Evolutionary conservation across 305 asterid species (phyloP), one percentile per base, ranked within the genome.

Genomic region (Solanum hybrid): DNA sequence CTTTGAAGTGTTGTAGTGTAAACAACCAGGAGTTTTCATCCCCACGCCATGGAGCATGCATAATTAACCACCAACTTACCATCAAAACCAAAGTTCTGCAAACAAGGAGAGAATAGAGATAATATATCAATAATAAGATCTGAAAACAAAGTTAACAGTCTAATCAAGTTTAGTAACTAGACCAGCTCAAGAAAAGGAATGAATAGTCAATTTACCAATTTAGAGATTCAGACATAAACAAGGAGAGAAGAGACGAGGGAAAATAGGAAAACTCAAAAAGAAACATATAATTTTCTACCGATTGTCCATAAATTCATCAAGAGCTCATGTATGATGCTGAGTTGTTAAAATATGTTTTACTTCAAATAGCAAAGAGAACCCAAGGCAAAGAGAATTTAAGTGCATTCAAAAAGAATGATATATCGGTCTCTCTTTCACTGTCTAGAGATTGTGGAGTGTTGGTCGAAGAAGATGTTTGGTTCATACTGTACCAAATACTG

Each of bases 21-120:
- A 88, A 24, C 38, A 46, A 78, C 77, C 24, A 38, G 2, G 14
- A 66, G 31, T 24, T 34, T 79, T 92, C 90, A 94, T 10, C 96
- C 99, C 99, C 98, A 96, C 6, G 98, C 99, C 99, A 96, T 96
- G 91, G 99, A 96, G 92, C 94, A 95, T 5, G 99, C 98, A 89
- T 96, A 96, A 85, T 96, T 96, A 82, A 96, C 97, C 90, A 96
- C 95, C 94, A 96, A 91, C 91, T 96, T 96, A 31, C 99, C 99
- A 89, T 96, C 98, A 91, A 96, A 89, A 81, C 98, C 98, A 86
- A 96, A 96, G 93, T 96, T 96, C 98, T 96, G 98, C 93, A 91
- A 86, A 31, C 26, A 17, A 73, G 56, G 64, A 51, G 24, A 51
- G 60, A 78, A 17, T 16, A 29, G 10, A 40, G n/a, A 79, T n/a